These are phyloP conservation scores for Sporothrix pallida DNA, from an alignment of 2,329 filamentous ascomycete genomes.

Conservation along the genomic window DNA sequence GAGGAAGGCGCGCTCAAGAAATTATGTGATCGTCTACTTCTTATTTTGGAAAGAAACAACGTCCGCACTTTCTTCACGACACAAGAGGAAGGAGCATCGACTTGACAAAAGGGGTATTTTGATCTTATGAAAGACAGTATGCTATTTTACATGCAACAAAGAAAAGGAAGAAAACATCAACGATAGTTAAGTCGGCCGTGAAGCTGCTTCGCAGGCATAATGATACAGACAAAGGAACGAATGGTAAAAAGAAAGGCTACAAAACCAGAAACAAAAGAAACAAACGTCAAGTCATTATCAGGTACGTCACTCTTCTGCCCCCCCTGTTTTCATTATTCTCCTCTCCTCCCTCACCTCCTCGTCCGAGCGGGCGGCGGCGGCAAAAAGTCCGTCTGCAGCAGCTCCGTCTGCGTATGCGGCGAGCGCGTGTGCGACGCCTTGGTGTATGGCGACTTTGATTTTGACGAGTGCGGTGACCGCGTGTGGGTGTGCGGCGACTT, in stretches of 20 bases:
- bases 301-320: neutral
- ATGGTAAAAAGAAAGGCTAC: slow-evolving; percentile 13
- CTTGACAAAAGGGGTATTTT: neutral
- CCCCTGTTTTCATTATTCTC: neutral
- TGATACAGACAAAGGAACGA: slow-evolving; percentile 19
- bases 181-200: slow-evolving; percentile 3
- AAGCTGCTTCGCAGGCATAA: neutral
- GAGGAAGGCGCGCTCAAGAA: neutral
- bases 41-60: neutral
- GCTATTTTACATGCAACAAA: neutral
- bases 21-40: neutral
- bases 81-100: neutral
- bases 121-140: neutral
- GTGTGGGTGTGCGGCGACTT: neutral
- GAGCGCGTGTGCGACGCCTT: slow-evolving; percentile 11
- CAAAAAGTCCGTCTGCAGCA: slow-evolving; percentile 50
- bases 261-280: slow-evolving; percentile 9
- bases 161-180: neutral
- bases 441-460: neutral
- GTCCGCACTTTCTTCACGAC: neutral
- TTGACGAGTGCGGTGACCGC: neutral
- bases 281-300: neutral
- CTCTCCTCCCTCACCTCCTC: slow-evolving; percentile 36
- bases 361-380: slow-evolving; percentile 43
- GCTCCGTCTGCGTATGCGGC: slow-evolving; percentile 41